phyloP scores from a whole-genome alignment of 2,329 filamentous ascomycete genomes.

The Penicillium sp. region DNA sequence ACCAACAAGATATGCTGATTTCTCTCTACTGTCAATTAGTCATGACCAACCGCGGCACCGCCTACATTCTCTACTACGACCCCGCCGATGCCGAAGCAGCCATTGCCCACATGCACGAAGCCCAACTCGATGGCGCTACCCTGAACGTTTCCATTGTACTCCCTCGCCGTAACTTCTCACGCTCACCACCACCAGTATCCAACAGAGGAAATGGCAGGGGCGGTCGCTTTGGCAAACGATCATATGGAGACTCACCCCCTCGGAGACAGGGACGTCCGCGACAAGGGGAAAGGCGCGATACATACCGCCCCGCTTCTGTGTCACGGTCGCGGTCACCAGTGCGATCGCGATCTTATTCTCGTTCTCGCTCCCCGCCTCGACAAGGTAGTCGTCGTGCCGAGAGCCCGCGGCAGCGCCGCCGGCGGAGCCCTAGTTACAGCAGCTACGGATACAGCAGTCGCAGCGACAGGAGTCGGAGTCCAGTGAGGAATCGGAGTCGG shows the following conservation, averaged over 20 bases:
- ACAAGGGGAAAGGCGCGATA: conserved; percentile 51
- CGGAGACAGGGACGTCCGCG: conserved; percentile 44
- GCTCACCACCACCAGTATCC: conserved; percentile 71
- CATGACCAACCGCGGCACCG: conserved; percentile 87
- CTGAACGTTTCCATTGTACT: conserved; percentile 89
- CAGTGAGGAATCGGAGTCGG: conserved; percentile 50
- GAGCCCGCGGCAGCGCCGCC: conserved; percentile 45
- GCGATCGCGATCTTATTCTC: conserved; percentile 43
- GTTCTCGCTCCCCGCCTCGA: conserved; percentile 47
- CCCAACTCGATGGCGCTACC: conserved; percentile 80
- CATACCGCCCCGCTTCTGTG: conserved; percentile 63
- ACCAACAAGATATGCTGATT: neutral
- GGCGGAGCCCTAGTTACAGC: conserved; percentile 64
- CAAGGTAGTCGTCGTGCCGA: conserved; percentile 36
- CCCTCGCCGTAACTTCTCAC: conserved; percentile 78
- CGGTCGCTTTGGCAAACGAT: conserved; percentile 35
- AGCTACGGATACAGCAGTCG: conserved; percentile 64
- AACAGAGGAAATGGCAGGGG: conserved; percentile 62
- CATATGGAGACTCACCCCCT: conserved; percentile 35
- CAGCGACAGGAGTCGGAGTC: conserved; percentile 52
- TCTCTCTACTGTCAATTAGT: conserved; percentile 53
- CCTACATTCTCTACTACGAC: conserved; percentile 82
- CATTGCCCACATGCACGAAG: conserved; percentile 96
- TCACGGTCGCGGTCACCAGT: conserved; percentile 51
- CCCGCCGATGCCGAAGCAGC: conserved; percentile 81